Conservation (phyloP, 257 asterid species). For the Solanum chmielewskii region DNA sequence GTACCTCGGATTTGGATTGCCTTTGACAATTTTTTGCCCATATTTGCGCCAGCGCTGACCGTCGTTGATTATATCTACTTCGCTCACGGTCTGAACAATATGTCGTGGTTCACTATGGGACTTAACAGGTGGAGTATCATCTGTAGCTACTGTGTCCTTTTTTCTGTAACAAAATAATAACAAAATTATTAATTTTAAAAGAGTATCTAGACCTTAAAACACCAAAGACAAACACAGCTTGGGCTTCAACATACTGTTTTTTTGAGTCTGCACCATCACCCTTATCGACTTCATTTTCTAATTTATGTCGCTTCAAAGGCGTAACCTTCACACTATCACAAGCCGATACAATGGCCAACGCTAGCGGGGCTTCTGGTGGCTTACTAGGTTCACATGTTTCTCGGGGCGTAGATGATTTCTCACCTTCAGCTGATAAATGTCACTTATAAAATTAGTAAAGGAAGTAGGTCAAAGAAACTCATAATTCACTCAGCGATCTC, state of each 20-base stretch:
- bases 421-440: conserved; percentile 30
- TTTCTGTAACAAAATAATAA: conserved; percentile 44
- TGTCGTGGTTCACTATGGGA: conserved; percentile 45
- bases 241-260: conserved; percentile 48
- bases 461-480: background rate
- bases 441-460: conserved; percentile 4
- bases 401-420: conserved; percentile 11
- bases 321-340: conserved; percentile 19
- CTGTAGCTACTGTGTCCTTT: conserved; percentile 15
- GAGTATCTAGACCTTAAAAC: background rate
- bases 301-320: conserved; percentile 18
- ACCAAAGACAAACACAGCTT: conserved; percentile 5
- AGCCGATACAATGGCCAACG: conserved; percentile 18
- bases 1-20: conserved; percentile 93
- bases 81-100: conserved; percentile 72
- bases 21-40: conserved; percentile 92
- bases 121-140: conserved; percentile 33
- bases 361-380: conserved; percentile 15
- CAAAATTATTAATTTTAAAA: background rate
- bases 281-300: conserved; percentile 22
- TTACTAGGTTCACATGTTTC: conserved; percentile 25
- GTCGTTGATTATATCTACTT: conserved; percentile 71
- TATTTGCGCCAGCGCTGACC: conserved; percentile 98
- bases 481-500: background rate
- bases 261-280: conserved; percentile 33